These are phyloP conservation scores for Hysterium pulicare DNA, from an alignment of 2,329 filamentous ascomycete species.

Conservation along the genomic window DNA sequence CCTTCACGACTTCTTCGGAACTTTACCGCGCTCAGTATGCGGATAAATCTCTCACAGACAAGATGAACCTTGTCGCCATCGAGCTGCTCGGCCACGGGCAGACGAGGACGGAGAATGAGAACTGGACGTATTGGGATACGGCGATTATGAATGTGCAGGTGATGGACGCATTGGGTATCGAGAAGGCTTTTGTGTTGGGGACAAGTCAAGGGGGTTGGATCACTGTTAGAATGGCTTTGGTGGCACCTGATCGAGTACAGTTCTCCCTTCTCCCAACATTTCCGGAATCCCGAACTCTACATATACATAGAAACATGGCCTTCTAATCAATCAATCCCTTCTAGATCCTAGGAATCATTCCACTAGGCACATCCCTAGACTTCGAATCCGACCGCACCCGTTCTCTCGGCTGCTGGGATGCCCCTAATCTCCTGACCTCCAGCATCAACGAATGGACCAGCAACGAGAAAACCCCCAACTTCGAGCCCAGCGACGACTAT, in stretches of 20 bases:
- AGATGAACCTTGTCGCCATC: conserved; percentile 52
- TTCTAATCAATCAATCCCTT: not conserved
- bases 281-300: not conserved
- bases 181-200: conserved; percentile 47
- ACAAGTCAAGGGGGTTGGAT: conserved; percentile 56
- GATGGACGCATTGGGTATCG: conserved; percentile 39
- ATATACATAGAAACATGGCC: not conserved
- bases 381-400: conserved; percentile 45
- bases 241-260: conserved; percentile 46
- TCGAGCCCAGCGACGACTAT: conserved; percentile 41
- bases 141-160: conserved; percentile 46
- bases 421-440: conserved; percentile 27
- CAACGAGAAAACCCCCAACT: conserved; percentile 38
- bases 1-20: conserved; percentile 49
- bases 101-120: conserved; percentile 42
- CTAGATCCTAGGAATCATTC: conserved; percentile 51
- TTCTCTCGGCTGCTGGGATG: conserved; percentile 50
- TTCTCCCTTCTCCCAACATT: not conserved
- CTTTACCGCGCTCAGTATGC: conserved; percentile 43
- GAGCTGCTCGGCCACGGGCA: conserved; percentile 53
- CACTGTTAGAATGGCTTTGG: conserved; percentile 50
- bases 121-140: conserved; percentile 56
- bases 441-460: conserved; percentile 43
- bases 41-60: conserved; percentile 31
- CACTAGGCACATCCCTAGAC: conserved; percentile 52